Evolutionary conservation across 2,329 filamentous ascomycete species (phyloP), one percentile per base, ranked within the genome.

Genomic region (Xylariaceae sp.): DNA sequence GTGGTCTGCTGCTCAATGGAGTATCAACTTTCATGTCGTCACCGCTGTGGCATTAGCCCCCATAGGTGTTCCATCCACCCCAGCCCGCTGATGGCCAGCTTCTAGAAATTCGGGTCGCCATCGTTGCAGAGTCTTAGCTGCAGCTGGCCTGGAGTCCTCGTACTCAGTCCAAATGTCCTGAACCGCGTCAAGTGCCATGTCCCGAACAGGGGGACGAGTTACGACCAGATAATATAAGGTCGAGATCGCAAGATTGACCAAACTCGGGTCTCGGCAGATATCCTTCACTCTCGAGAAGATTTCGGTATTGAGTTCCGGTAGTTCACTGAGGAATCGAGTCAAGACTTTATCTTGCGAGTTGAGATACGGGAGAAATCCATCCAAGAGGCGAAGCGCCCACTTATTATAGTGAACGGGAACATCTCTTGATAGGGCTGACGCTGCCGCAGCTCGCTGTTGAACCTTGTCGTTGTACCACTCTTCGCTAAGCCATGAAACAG

Each of bases 391-490:
- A 47, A 90, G 65, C 2, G 82, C 81, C 77, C 87, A 94, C 57
- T 80, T 80, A 45, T 89, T 81, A 63, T 95, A 96, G 62, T 93
- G 79, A 26, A 76, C 59, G 3, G 77, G 72, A 7, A 74, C 73
- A 31, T 74, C 69, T 9, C 61, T 36, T 59, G 64, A 26, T 63
- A 64, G n/a, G 59, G 57, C 40, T 63, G 70, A 43, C 49, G 61
- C 36, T 58, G 68, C 46, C 62, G 67, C 49, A 69, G 66, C 62
- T 64, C 45, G 53, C 34, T 55, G 48, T 42, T 74, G 67, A 24
- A 89, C 64, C 33, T 73, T 81, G 62, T 97, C 91, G 55, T 90
- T 94, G 64, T 95, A 97, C 91, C 93, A 98, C 66, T 98, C 93
- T 63, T 98, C 93, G 54, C 85, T 95, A 13, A 98, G 74, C 93